A percentile compares a stretch with the other conserved stretches of the same genome.
phyloP scores from a whole-genome alignment of 108 stramenopile species.

The Pseudonitzschia pungens region DNA sequence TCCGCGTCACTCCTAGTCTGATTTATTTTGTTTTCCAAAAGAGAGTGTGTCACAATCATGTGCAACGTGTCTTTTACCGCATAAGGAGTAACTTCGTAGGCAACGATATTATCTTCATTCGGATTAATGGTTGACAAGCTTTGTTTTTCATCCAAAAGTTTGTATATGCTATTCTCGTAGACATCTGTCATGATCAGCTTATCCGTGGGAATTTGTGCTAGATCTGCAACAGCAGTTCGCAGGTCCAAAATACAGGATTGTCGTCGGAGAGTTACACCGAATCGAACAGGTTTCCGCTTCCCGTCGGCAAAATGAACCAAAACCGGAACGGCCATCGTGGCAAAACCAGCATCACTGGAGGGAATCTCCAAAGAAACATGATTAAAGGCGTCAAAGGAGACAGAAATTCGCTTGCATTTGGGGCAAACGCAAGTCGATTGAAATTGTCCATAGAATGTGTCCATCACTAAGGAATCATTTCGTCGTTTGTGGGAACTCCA shows the following conservation, averaged over 20 bases:
- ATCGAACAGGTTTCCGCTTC: constrained; percentile 8
- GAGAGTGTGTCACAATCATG: constrained; percentile 30
- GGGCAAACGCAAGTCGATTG: constrained; percentile 88
- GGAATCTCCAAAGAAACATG: constrained; percentile 83
- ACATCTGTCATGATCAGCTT: constrained; percentile 50
- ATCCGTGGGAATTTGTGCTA: constrained; percentile 18
- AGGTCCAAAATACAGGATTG: constrained; percentile 23
- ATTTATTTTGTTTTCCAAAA: not conserved
- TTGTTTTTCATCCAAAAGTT: constrained; percentile 45
- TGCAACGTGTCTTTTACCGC: constrained; percentile 24
- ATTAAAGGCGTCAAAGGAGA: constrained; percentile 92
- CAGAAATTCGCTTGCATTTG: constrained; percentile 74
- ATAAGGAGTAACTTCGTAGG: constrained; percentile 56
- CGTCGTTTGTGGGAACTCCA: constrained; percentile 67
- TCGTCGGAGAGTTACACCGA: constrained; percentile 19
- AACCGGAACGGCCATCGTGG: constrained; percentile 27
- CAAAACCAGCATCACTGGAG: constrained; percentile 19
- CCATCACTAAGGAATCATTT: constrained; percentile 79
- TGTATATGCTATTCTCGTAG: constrained; percentile 40
- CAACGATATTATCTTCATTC: constrained; percentile 34
- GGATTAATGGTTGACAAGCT: constrained; percentile 29
- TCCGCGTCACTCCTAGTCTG: not conserved
- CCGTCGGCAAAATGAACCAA: constrained; percentile 26
- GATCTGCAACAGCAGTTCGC: not conserved
- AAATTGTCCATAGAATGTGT: constrained; percentile 81